Evolutionary conservation across 139 green algal genomes (phyloP), one percentile per base, ranked within the genome.

Genomic region (Trebouxia sp.): DNA sequence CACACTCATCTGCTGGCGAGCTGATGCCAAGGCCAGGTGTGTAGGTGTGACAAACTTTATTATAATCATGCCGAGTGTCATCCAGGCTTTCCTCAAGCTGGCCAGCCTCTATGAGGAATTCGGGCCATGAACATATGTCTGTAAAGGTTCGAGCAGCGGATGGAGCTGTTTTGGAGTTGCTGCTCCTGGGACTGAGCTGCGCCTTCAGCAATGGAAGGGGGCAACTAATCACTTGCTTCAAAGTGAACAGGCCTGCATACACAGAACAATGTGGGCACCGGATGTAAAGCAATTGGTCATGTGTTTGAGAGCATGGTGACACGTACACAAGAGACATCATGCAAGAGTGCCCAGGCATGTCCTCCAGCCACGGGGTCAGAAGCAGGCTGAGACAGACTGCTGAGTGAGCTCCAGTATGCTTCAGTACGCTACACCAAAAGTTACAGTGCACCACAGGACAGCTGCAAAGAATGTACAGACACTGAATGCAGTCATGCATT

Each of bases 1-100:
- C 69, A 35, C 20, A 38, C 41, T 78, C 69, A 32, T 78, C 69
- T 56, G 69, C 69, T 78, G 69, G 39, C 30, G 69, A 24, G 4
- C 24, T 32, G 42, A 78, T 28, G 65, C 11, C 20, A 53, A 53
- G 47, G 3, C 26, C 26, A 22, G 56, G 56, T 11, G n/a, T 39
- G 56, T 39, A 39, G 56, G n/a, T 35, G 22, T 37, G 14, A 17
- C 5, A 39, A 35, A 35, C 14, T 17, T 69, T 35, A 32, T 69
- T 30, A 56, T 78, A 78, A 9, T 38, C 22, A 56, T 32, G 38
- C 10, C 5, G 5, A 30, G 20, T 62, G 26, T 78, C 42, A 56
- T 78, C 69, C 26, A 78, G 41, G 39, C 42, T 78, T 20, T 39
- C 22, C 41, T 42, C 26, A 32, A 39, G 42, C 41, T 78, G 15